Evolutionary conservation across 768 basidiomycete genomes (phyloP).

Genomic region (Pholiota conissans): DNA sequence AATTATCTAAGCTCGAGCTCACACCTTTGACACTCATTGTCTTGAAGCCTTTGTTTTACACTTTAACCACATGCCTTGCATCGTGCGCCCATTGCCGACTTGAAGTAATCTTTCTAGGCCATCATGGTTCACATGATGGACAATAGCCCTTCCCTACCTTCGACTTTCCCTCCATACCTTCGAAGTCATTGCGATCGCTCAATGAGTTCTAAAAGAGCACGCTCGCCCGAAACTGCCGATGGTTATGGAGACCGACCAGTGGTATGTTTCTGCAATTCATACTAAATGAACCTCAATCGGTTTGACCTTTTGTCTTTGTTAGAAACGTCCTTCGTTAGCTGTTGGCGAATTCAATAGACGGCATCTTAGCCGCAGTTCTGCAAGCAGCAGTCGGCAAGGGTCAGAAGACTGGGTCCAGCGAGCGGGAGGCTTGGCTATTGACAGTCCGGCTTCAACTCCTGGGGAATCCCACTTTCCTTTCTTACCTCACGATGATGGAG

Average conservation of each 20-base stretch:
- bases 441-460: constrained; percentile 40
- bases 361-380: constrained; percentile 22
- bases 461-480: constrained; percentile 16
- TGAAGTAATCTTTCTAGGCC: constrained; percentile 4
- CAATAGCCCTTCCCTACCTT: constrained; percentile 40
- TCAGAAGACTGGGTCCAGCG: constrained; percentile 80
- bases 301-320: neutral
- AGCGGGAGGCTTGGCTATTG: constrained; percentile 66
- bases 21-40: too few relatives aligned
- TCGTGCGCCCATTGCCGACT: constrained; percentile 5
- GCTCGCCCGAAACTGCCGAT: constrained; percentile 53
- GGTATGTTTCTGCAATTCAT: constrained; percentile 32
- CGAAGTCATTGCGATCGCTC: constrained; percentile 29
- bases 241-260: constrained; percentile 50
- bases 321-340: constrained; percentile 63
- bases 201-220: constrained; percentile 50
- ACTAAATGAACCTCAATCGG: neutral
- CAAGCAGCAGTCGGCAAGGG: constrained; percentile 38
- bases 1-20: too few relatives aligned
- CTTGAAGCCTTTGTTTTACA: neutral
- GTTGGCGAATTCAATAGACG: constrained; percentile 16
- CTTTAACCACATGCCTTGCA: constrained; percentile 13
- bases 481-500: constrained; percentile 7
- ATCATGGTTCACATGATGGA: constrained; percentile 49
- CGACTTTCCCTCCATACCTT: constrained; percentile 36